A percentile compares a stretch with the other conserved stretches of the same genome.
phyloP scores from a whole-genome alignment of 2,329 filamentous ascomycete genomes.

The Aschersonia sp. region DNA sequence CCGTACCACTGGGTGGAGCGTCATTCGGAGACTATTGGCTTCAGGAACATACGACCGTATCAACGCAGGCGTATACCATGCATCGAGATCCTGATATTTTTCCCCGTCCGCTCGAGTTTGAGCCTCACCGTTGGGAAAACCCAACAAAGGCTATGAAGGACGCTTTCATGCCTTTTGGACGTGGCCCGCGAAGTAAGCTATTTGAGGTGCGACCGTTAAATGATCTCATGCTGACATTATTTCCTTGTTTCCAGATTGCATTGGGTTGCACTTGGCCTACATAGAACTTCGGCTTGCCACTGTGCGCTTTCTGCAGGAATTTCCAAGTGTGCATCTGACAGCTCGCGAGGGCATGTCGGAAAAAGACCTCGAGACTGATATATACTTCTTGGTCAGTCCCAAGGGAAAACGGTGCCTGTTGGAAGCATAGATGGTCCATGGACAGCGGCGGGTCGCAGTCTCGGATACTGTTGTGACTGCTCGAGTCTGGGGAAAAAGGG shows the following conservation, averaged over 20 bases:
- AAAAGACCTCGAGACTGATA: conserved; percentile 18
- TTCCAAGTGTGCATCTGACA: conserved; percentile 19
- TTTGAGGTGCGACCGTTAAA: not conserved
- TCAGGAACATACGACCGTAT: conserved; percentile 22
- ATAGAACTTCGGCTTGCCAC: conserved; percentile 39
- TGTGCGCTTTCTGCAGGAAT: conserved; percentile 35
- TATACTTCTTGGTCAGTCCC: conserved; percentile 19
- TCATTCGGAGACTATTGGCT: conserved; percentile 23
- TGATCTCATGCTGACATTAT: not conserved
- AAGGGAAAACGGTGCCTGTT: conserved; percentile 17
- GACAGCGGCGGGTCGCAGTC: not conserved
- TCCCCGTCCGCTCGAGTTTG: conserved; percentile 18
- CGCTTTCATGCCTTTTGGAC: conserved; percentile 36
- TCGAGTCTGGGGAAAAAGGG: not conserved
- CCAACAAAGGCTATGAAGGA: conserved; percentile 26
- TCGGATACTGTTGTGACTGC: not conserved
- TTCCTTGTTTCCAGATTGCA: conserved; percentile 17
- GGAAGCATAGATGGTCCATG: not conserved
- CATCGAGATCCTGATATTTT: conserved; percentile 28
- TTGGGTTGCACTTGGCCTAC: conserved; percentile 41
- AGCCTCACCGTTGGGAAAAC: conserved; percentile 6
- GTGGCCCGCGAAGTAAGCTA: conserved; percentile 27
- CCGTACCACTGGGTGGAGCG: conserved; percentile 23
- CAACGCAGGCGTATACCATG: conserved; percentile 30
- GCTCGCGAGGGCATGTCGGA: conserved; percentile 18